phyloP scores from a whole-genome alignment of 768 basidiomycete species.

The Psilocybe cyanescens region DNA sequence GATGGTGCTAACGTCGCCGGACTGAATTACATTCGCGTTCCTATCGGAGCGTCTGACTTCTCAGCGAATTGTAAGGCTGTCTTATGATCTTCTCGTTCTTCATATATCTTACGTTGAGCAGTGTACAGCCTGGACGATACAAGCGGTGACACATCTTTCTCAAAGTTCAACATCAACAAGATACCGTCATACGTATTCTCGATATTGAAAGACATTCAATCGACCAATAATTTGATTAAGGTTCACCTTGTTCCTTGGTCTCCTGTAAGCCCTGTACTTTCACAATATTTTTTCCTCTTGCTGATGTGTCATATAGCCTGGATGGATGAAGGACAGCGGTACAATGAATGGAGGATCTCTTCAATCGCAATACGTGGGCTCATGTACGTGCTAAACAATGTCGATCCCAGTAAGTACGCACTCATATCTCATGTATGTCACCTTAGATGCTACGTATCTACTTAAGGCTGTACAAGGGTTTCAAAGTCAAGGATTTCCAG shows the following conservation, averaged over 20 bases:
- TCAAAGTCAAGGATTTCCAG: conserved; percentile 56
- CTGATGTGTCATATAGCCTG: conserved; percentile 50
- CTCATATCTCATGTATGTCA: neutral
- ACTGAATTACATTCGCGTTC: conserved; percentile 68
- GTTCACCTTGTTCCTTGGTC: conserved; percentile 61
- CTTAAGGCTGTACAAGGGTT: conserved; percentile 76
- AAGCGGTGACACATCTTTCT: conserved; percentile 63
- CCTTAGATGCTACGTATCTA: conserved; percentile 72
- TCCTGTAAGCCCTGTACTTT: conserved; percentile 47
- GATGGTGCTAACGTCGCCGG: conserved; percentile 69
- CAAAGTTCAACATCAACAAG: conserved; percentile 55
- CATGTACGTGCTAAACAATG: conserved; percentile 43
- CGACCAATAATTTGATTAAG: conserved; percentile 49
- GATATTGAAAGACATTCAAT: conserved; percentile 64
- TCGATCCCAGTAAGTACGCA: neutral
- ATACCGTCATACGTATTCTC: conserved; percentile 68
- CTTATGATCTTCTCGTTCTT: neutral
- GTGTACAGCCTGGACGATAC: conserved; percentile 72
- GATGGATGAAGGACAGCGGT: conserved; percentile 75
- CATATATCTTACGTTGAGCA: conserved; percentile 16
- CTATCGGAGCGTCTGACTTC: conserved; percentile 78
- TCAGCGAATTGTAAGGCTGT: conserved; percentile 51
- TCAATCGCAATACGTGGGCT: conserved; percentile 45
- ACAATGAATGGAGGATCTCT: conserved; percentile 73
- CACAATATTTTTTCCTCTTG: too few relatives aligned